These are phyloP conservation scores for Kodamaea sagamina DNA, from an alignment of 805 yeast species.

Conservation along the genomic window DNA sequence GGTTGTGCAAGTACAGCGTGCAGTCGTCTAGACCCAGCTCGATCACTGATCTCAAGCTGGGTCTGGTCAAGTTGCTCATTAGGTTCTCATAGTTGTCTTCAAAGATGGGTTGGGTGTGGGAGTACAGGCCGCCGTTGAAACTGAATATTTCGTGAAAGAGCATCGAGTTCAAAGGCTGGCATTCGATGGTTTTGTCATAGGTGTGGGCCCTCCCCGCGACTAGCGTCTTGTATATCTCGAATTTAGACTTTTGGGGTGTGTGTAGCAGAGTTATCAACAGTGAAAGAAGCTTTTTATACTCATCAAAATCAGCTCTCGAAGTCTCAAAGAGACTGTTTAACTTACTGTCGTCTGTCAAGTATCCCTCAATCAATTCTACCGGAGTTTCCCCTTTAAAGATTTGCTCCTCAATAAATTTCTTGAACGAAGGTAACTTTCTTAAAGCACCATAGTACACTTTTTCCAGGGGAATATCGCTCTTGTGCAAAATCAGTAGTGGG, in stretches of 20 bases:
- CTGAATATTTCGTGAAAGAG: constrained; percentile 37
- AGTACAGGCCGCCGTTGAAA: constrained; percentile 25
- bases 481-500: constrained; percentile 26
- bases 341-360: constrained; percentile 19
- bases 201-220: constrained; percentile 4
- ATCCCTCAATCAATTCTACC: constrained; percentile 14
- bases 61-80: constrained; percentile 40
- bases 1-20: constrained; percentile 23
- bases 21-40: constrained; percentile 37
- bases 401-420: constrained; percentile 31
- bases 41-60: constrained; percentile 33
- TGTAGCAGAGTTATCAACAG: constrained; percentile 28
- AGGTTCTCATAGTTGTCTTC: constrained; percentile 42
- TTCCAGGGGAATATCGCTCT: constrained; percentile 9
- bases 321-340: constrained; percentile 18
- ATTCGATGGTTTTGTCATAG: background rate
- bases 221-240: constrained; percentile 30
- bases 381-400: constrained; percentile 14
- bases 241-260: constrained; percentile 11
- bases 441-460: constrained; percentile 26
- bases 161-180: constrained; percentile 10
- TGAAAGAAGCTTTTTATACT: constrained; percentile 28
- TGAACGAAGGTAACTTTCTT: constrained; percentile 39
- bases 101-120: constrained; percentile 17
- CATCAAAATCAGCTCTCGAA: constrained; percentile 22